Conservation (phyloP, 2,329 filamentous ascomycete genomes). For the Fusarium foetens region DNA sequence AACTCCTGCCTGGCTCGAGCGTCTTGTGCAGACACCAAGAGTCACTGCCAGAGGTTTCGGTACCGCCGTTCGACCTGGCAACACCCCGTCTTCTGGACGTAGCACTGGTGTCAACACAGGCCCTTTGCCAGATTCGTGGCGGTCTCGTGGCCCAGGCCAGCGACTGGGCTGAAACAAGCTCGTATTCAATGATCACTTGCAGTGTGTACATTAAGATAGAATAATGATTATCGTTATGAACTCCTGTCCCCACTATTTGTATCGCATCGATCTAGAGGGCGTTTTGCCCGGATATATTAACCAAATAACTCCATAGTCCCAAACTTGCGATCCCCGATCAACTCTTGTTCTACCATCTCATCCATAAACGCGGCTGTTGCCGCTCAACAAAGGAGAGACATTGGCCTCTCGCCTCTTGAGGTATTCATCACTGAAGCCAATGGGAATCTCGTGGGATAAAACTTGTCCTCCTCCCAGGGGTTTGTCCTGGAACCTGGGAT, state of each 20-base stretch:
- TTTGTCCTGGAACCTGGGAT: no score
- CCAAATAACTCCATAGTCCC: constrained; percentile 36
- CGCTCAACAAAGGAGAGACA: no score
- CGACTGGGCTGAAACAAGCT: constrained; percentile 62
- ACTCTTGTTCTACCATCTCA: no score
- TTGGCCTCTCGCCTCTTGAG: no score
- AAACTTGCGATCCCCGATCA: no score
- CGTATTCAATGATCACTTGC: fast-evolving
- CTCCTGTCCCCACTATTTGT: background rate
- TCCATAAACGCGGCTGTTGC: no score
- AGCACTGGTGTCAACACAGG: constrained; percentile 57
- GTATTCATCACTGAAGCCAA: no score
- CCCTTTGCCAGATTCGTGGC: constrained; percentile 72
- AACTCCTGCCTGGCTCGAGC: constrained; percentile 78
- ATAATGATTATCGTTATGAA: constrained; percentile 5
- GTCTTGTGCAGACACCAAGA: constrained; percentile 65
- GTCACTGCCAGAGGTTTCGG: constrained; percentile 54
- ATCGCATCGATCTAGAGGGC: background rate
- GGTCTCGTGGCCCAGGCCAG: constrained; percentile 68
- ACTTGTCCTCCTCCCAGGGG: no score
- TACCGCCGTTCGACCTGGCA: constrained; percentile 62
- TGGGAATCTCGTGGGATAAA: no score
- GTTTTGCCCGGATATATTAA: background rate
- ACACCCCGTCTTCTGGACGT: constrained; percentile 48
- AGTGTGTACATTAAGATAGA: constrained; percentile 3